These are phyloP conservation scores for Pisolithus microcarpus DNA, from an alignment of 768 basidiomycete species.

Conservation along the genomic window DNA sequence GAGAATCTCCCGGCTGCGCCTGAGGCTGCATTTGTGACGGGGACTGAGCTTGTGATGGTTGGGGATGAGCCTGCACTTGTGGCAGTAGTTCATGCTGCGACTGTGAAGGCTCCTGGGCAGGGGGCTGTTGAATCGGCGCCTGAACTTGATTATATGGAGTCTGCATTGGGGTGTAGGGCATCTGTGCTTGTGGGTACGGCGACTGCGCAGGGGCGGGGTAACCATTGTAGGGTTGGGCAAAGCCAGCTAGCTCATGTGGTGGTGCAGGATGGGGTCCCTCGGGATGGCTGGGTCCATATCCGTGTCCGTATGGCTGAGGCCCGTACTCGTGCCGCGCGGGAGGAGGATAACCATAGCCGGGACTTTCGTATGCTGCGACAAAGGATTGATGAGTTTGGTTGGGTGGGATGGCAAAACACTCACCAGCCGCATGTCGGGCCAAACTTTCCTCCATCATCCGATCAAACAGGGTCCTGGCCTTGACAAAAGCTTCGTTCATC, in stretches of 20 bases:
- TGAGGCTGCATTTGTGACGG: slow-evolving; percentile 25
- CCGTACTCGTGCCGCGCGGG: slow-evolving; percentile 27
- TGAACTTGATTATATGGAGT: slow-evolving; percentile 1
- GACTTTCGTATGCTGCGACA: slow-evolving; percentile 45
- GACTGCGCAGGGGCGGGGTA: slow-evolving; percentile 4
- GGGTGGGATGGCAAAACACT: slow-evolving; percentile 30
- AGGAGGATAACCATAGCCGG: slow-evolving; percentile 25
- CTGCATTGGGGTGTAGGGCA: slow-evolving; percentile 7
- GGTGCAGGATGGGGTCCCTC: slow-evolving; percentile 19
- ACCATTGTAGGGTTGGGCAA: slow-evolving; percentile 17
- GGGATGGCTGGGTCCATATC: slow-evolving; percentile 20
- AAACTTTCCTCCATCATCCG: slow-evolving; percentile 90
- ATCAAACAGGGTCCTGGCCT: slow-evolving; percentile 85
- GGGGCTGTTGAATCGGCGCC: slow-evolving; percentile 3
- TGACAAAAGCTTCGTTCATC: slow-evolving; percentile 92
- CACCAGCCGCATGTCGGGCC: slow-evolving; percentile 53
- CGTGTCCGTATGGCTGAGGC: slow-evolving; percentile 39
- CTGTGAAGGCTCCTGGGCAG: background rate
- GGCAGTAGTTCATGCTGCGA: background rate
- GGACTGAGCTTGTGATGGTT: slow-evolving; percentile 30
- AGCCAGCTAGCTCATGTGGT: slow-evolving; percentile 8
- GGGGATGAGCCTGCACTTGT: slow-evolving; percentile 16
- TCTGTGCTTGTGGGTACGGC: slow-evolving; percentile 9
- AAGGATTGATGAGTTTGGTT: background rate
- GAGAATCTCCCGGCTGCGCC: slow-evolving; percentile 13